phyloP scores from a whole-genome alignment of 2,329 filamentous ascomycete genomes.

The Pseudocercospora vitis region DNA sequence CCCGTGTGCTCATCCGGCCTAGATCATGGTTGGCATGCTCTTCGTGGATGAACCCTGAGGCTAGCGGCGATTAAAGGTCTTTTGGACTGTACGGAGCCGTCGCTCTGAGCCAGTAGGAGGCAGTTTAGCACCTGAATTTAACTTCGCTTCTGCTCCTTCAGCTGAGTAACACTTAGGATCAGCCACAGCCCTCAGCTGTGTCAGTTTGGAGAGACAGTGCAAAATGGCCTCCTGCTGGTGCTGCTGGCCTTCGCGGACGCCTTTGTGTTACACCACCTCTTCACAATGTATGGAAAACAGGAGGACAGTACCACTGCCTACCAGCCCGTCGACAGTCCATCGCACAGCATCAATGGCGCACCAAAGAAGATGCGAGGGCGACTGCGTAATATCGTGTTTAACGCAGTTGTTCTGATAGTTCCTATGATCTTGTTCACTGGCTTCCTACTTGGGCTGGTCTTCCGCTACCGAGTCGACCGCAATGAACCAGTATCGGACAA shows the following conservation, averaged over 20 bases:
- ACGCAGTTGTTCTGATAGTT: neutral
- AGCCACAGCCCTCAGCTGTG: neutral
- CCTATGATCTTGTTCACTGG: neutral
- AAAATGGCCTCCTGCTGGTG: neutral
- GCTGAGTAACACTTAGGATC: neutral
- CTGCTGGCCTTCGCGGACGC: neutral
- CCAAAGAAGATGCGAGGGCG: slow-evolving; percentile 1
- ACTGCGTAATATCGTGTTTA: neutral
- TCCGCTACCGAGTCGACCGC: neutral
- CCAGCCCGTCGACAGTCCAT: neutral
- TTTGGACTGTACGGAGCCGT: no score
- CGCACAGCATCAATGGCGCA: neutral
- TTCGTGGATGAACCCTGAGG: no score
- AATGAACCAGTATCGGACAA: neutral
- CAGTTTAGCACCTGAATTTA: no score
- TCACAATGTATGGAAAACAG: neutral
- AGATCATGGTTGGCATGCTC: no score
- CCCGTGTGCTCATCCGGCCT: no score
- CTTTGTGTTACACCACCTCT: neutral
- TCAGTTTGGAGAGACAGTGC: neutral
- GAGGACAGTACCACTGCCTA: neutral
- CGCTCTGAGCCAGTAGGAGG: no score
- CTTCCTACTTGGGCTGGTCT: neutral
- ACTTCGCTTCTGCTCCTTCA: neutral
- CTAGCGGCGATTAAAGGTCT: no score